Evolutionary conservation across 192 early-diverging fungal species (phyloP).

Genomic region (Chytriomyces sp.): DNA sequence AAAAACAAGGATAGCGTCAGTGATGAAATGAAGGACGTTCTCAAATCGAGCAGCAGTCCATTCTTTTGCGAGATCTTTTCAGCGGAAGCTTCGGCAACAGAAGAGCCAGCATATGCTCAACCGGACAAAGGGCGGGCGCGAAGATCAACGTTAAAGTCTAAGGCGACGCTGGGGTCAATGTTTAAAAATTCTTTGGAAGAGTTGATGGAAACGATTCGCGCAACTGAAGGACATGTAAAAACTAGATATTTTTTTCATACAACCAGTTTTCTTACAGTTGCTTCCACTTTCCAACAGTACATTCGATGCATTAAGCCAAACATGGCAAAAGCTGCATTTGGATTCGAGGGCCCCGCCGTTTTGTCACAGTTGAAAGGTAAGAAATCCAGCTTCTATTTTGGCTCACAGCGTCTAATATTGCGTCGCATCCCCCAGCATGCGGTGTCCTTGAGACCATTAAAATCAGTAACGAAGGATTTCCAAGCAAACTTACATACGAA

Average conservation of each 20-base stretch:
- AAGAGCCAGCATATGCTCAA: conserved; percentile 16
- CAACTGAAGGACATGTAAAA: conserved; percentile 65
- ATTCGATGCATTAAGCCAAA: conserved; percentile 96
- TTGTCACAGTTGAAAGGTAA: conserved; percentile 72
- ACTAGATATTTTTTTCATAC: not conserved
- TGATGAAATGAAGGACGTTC: conserved; percentile 74
- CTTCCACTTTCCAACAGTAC: conserved; percentile 52
- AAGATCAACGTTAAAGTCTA: conserved; percentile 48
- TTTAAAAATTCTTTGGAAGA: conserved; percentile 73
- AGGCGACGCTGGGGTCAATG: conserved; percentile 84
- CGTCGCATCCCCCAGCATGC: conserved; percentile 61
- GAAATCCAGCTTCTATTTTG: conserved; percentile 71
- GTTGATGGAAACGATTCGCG: conserved; percentile 87
- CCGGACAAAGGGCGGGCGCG: not conserved
- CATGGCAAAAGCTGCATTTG: conserved; percentile 82
- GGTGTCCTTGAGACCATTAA: conserved; percentile 92
- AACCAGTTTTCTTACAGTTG: not conserved
- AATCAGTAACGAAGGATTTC: conserved; percentile 86
- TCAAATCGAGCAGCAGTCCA: conserved; percentile 69
- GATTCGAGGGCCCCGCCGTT: conserved; percentile 87
- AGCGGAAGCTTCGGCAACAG: conserved; percentile 13
- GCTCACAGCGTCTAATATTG: not conserved
- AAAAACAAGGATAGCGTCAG: conserved; percentile 93
- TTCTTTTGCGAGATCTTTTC: conserved; percentile 72
- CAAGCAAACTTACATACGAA: conserved; percentile 76